Evolutionary conservation across 441 rosid species (phyloP).

Genomic region (Gossypium schwendimanii): DNA sequence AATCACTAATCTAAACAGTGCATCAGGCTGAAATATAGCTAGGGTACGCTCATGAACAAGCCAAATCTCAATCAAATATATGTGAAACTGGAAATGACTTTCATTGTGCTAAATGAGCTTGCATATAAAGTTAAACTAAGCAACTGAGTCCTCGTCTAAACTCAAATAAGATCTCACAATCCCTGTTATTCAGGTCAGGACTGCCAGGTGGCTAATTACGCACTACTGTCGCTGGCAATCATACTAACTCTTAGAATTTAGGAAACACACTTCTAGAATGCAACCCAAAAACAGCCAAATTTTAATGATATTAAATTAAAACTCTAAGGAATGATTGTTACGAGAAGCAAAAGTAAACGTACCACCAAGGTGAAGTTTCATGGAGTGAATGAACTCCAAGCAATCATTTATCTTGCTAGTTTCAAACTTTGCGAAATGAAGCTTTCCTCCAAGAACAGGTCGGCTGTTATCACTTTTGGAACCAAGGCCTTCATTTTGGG

Average conservation of each 20-base stretch:
- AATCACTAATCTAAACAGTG: neutral
- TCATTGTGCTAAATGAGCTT: neutral
- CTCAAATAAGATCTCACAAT: neutral
- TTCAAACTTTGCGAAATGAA: conserved; percentile 75
- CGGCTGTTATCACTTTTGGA: conserved; percentile 17
- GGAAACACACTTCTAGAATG: neutral
- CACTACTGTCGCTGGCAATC: neutral
- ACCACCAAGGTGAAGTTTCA: conserved; percentile 54
- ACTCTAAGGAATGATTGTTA: neutral
- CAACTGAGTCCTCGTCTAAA: neutral
- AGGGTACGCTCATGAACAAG: neutral
- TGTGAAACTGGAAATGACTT: neutral
- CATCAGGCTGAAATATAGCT: neutral
- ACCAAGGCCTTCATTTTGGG: conserved; percentile 25
- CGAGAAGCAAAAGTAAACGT: conserved; percentile 6
- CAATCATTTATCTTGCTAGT: conserved; percentile 76
- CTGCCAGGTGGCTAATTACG: neutral
- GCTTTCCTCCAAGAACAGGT: conserved; percentile 44
- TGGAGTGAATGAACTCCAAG: conserved; percentile 56
- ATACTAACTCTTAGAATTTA: neutral
- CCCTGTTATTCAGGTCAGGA: neutral
- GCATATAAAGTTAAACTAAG: neutral
- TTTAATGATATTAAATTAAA: neutral
- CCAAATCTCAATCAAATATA: neutral
- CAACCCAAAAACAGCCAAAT: neutral